Evolutionary conservation across 805 yeast genomes (phyloP).

Genomic region (Zygosaccharomyces rouxii): DNA sequence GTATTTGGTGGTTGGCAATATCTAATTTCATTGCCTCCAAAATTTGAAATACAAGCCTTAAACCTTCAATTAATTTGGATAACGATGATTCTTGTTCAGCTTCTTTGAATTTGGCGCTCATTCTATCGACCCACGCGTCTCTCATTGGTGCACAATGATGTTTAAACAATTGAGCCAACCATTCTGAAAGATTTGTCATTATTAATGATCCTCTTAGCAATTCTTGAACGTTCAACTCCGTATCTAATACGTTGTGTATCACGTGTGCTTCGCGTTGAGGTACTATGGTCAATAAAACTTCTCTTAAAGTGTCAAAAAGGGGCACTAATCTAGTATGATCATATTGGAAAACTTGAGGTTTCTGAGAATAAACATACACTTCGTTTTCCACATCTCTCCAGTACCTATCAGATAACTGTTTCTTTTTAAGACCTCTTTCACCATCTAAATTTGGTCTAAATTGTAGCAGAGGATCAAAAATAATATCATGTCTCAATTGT

Average conservation of each 20-base stretch:
- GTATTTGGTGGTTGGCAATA: conserved; percentile 90
- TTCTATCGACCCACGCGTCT: conserved; percentile 81
- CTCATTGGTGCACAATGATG: conserved; percentile 96
- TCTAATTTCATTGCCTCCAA: conserved; percentile 93
- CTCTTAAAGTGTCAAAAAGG: conserved; percentile 72
- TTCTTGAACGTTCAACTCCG: conserved; percentile 73
- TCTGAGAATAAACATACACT: conserved; percentile 43
- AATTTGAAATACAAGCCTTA: conserved; percentile 72
- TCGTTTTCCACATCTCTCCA: conserved; percentile 77
- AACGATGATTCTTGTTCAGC: conserved; percentile 44
- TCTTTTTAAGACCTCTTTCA: conserved; percentile 80
- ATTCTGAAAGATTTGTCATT: conserved; percentile 62
- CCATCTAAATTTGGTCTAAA: conserved; percentile 90
- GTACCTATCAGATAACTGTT: conserved; percentile 69
- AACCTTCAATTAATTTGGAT: conserved; percentile 61
- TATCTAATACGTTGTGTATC: conserved; percentile 70
- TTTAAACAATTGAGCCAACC: conserved; percentile 76
- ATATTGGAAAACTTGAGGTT: conserved; percentile 28
- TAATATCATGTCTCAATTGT: conserved; percentile 85
- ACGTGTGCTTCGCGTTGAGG: conserved; percentile 70
- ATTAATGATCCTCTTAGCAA: conserved; percentile 65
- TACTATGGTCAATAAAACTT: conserved; percentile 65
- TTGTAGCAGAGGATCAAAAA: conserved; percentile 87
- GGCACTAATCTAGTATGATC: conserved; percentile 52
- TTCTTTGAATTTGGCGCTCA: conserved; percentile 54